Evolutionary conservation across 352 stramenopile genomes (phyloP), one percentile per base, ranked within the genome.

Genomic region (Phytopythium oedochilum): DNA sequence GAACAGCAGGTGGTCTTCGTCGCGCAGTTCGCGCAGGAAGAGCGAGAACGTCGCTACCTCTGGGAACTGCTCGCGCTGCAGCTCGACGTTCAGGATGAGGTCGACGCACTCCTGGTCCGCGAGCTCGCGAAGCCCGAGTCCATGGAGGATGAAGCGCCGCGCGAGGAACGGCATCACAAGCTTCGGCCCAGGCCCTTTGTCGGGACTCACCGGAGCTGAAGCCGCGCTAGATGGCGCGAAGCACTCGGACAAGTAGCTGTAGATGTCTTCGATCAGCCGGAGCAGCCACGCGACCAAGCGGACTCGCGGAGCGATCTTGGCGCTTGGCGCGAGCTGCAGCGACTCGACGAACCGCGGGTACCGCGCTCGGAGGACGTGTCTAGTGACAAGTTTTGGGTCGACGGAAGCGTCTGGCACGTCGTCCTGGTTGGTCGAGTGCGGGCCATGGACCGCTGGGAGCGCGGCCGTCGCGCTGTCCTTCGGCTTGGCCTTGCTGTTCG

Each of bases 101-200:
- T 94, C 81, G 10, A 89, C 32, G 20, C 68, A 78, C 18, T 94
- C 81, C 61, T 94, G 81, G 18, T 92, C 79, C 0, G 78, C 81
- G 2, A 93, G 60, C 28, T 72, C 50, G 2, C 61, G 47, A 1
- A 89, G 55, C 5, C 83, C 83, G 6, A 94, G 42, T 0, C 63
- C 66, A 9, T 77, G 75, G 2, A 77, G 66, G 0, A 94, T 49
- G 38, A 78, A 80, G 29, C 68, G 71, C 20, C 74, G 68, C 1
- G 74, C 60, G n/a, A 91, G 81, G 26, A 75, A 62, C 18, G 81
- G 78, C 63, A 94, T 82, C 18, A 76, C 73, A 3, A 87, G 51
- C 36, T 59, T 65, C 15, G 42, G 46, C 31, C 49, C 32, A 14
- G 39, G 11, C 2, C 34, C 36, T 12, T 12, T 52, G 6, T 53